Conservation (phyloP, 2,329 filamentous ascomycete species). For the Colletotrichum costaricense region DNA sequence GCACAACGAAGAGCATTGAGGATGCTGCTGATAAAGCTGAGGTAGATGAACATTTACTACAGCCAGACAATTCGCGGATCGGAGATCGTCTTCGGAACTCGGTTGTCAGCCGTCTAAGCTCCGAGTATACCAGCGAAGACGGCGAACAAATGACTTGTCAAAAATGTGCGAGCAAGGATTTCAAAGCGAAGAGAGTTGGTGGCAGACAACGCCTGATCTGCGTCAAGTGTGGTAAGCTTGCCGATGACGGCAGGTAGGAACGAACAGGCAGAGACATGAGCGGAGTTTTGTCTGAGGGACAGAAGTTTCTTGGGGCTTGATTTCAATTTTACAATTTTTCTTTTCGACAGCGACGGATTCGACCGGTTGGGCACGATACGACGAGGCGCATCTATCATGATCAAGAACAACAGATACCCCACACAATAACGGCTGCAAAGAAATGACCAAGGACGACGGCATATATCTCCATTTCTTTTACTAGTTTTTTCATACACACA, state of each 20-base stretch:
- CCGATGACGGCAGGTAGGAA: conserved; percentile 29
- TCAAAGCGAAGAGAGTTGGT: conserved; percentile 68
- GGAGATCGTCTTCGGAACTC: conserved; percentile 51
- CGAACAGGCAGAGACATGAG: background rate
- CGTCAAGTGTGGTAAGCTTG: conserved; percentile 60
- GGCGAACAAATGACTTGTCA: conserved; percentile 64
- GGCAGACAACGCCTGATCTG: conserved; percentile 71
- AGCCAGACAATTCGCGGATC: conserved; percentile 32
- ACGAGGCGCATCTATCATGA: conserved; percentile 27
- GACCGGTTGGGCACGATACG: conserved; percentile 12
- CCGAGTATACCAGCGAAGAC: conserved; percentile 51
- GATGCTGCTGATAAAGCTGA: conserved; percentile 22
- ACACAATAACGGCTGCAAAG: conserved; percentile 13
- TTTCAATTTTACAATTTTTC: background rate
- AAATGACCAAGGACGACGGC: conserved; percentile 1
- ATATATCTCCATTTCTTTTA: background rate
- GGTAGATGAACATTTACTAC: conserved; percentile 31
- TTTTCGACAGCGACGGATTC: conserved; percentile 24
- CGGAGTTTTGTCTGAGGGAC: background rate
- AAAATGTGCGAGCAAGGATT: conserved; percentile 70
- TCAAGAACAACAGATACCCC: conserved; percentile 30
- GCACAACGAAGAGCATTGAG: conserved; percentile 5
- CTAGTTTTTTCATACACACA: background rate
- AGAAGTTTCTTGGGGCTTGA: background rate
- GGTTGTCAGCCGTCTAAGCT: conserved; percentile 67